These are phyloP conservation scores for Rhodotorula graminis DNA, from an alignment of 768 basidiomycete genomes.

Conservation along the genomic window DNA sequence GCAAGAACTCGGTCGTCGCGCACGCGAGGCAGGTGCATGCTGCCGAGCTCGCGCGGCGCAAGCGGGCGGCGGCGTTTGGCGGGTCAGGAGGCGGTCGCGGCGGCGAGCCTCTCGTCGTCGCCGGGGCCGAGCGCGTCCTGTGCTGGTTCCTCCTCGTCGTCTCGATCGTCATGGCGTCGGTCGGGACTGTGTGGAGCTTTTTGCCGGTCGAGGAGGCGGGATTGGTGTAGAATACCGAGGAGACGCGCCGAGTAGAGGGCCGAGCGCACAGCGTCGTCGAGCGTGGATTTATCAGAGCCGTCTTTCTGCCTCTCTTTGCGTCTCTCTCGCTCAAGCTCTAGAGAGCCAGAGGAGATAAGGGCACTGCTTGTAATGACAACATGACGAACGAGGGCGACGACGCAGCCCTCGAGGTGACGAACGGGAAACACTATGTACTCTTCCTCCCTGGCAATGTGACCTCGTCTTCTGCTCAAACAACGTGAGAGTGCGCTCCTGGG, in stretches of 20 bases:
- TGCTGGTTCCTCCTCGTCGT: slow-evolving; percentile 58
- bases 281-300: background rate
- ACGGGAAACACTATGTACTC: background rate
- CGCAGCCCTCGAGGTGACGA: background rate
- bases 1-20: background rate
- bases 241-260: no score
- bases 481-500: no score
- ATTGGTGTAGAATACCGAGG: background rate
- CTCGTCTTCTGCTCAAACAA: no score
- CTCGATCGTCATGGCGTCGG: slow-evolving; percentile 63
- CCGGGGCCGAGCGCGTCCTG: slow-evolving; percentile 49
- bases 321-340: background rate
- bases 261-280: no score
- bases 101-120: background rate
- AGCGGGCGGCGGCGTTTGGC: background rate
- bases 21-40: background rate
- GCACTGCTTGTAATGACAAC: no score
- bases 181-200: slow-evolving; percentile 71
- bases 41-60: background rate
- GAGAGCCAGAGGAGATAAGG: background rate
- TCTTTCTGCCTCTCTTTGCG: no score
- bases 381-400: background rate
- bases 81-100: background rate
- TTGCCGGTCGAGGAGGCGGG: slow-evolving; percentile 18
- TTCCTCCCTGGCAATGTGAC: no score